A percentile compares a stretch with the other conserved stretches of the same genome.
phyloP scores from a whole-genome alignment of 1,284 basidiomycete species.

The Rhodotorula sp. region DNA sequence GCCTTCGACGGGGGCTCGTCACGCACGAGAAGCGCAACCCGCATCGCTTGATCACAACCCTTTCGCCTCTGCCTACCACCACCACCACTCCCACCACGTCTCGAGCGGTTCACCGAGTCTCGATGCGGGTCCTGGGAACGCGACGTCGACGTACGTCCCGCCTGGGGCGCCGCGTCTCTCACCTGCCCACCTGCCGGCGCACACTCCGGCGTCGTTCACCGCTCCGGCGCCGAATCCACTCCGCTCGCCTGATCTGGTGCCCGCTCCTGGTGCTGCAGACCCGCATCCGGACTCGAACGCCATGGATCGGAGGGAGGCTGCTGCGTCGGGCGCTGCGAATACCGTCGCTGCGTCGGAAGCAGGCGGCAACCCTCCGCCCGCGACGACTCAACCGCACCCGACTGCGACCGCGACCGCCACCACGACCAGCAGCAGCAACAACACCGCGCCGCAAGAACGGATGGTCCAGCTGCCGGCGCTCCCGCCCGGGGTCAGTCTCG shows the following conservation, averaged over 20 bases:
- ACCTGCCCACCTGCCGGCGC: conserved; percentile 18
- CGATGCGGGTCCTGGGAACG: background rate
- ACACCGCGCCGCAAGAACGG: background rate
- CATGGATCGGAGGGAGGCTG: no score
- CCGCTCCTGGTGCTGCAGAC: background rate
- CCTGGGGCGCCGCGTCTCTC: conserved; percentile 15
- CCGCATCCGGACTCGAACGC: no score
- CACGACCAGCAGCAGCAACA: background rate
- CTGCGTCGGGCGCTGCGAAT: no score
- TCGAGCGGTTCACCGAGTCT: background rate
- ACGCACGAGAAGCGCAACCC: background rate
- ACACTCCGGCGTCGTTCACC: background rate
- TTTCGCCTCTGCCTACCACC: background rate
- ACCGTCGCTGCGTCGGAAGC: no score
- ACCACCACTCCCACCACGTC: background rate
- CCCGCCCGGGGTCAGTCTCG: conserved; percentile 11
- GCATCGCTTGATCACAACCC: background rate
- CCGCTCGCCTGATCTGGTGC: background rate
- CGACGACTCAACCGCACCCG: no score
- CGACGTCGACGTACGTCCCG: background rate
- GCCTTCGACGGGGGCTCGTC: background rate
- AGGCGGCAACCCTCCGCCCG: no score
- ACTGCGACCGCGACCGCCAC: no score
- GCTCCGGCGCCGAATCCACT: background rate
- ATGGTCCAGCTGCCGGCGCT: background rate